Conservation (phyloP, 148 eudicot genomes). For the Vaccinium vitisidaea region DNA sequence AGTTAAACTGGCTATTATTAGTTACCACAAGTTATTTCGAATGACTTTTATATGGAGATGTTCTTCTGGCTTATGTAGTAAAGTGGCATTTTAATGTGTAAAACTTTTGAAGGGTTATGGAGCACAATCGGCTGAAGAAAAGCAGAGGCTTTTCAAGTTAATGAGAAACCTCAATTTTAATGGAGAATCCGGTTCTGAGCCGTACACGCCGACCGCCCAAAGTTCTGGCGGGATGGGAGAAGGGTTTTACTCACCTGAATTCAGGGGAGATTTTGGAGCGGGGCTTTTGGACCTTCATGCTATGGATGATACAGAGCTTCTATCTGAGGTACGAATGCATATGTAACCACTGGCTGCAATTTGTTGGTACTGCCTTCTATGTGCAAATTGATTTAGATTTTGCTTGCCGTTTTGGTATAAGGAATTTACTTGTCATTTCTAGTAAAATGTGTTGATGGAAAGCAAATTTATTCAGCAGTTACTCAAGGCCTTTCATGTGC, state of each 20-base stretch:
- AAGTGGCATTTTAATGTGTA: background rate
- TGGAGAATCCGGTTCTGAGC: constrained; percentile 90
- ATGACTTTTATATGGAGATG: background rate
- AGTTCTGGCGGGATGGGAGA: constrained; percentile 56
- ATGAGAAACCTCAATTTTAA: constrained; percentile 94
- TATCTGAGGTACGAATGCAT: constrained; percentile 63
- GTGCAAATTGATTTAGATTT: background rate
- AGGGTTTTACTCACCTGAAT: constrained; percentile 72
- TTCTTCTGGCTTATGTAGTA: background rate
- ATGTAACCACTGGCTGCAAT: background rate
- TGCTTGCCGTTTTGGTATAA: background rate
- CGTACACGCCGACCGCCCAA: constrained; percentile 73
- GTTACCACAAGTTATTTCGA: background rate
- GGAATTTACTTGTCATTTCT: background rate
- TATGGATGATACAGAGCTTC: constrained; percentile 98
- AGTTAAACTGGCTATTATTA: background rate
- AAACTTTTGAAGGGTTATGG: constrained; percentile 78
- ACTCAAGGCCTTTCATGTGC: background rate
- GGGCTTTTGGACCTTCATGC: constrained; percentile 97
- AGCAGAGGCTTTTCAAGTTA: constrained; percentile 85
- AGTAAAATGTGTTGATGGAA: background rate
- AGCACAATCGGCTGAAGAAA: constrained; percentile 95
- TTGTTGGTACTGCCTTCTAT: background rate
- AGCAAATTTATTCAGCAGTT: background rate
- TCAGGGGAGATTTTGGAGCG: constrained; percentile 98